A percentile compares a stretch with the other conserved stretches of the same genome.
Conservation (phyloP, 257 asterid genomes). For the Solanum gandarillasii region DNA sequence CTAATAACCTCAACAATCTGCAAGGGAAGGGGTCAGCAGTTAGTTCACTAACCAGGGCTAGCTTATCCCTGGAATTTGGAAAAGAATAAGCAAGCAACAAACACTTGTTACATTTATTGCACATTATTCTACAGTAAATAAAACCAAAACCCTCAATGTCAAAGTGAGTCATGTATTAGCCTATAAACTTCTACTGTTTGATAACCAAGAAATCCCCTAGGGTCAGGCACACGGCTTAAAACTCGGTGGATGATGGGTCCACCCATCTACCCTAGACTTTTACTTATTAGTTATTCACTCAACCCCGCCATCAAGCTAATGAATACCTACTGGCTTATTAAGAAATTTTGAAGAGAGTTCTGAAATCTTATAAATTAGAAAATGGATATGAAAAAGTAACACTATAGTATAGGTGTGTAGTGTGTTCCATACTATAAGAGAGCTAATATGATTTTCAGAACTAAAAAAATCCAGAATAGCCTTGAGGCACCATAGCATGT, state of each 20-base stretch:
- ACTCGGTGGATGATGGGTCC: not conserved
- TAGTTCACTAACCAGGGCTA: not conserved
- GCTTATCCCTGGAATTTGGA: not conserved
- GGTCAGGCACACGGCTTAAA: not conserved
- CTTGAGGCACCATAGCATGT: not conserved
- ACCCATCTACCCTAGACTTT: not conserved
- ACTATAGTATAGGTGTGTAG: not conserved
- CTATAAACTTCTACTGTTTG: not conserved
- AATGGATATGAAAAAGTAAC: not conserved
- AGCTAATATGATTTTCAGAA: not conserved
- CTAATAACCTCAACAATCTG: conserved; percentile 78
- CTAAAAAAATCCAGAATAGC: not conserved
- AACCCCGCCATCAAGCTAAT: not conserved
- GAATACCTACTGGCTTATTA: not conserved
- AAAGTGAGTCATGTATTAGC: not conserved
- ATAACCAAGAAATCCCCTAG: not conserved
- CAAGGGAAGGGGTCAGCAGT: conserved; percentile 1
- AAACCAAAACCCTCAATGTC: not conserved
- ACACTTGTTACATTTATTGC: not conserved
- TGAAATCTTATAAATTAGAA: not conserved
- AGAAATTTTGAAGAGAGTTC: not conserved
- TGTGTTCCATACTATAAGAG: not conserved
- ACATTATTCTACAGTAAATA: not conserved
- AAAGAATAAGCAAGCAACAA: not conserved
- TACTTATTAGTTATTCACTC: not conserved